Evolutionary conservation across 345 rosid genomes (phyloP).

Genomic region (Passiflora organensis): DNA sequence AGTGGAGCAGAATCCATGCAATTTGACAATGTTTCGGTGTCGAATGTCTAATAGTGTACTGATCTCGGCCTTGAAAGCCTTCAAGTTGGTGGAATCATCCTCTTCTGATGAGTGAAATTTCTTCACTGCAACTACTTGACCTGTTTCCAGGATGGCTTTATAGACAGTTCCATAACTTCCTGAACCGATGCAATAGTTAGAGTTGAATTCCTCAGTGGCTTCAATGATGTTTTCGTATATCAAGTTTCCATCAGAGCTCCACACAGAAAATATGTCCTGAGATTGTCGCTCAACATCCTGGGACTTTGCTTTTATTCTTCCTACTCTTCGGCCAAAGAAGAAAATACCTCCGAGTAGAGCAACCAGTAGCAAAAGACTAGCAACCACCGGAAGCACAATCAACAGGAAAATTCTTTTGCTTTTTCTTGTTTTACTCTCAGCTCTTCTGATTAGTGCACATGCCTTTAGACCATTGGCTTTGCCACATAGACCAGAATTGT

Average conservation of each 20-base stretch:
- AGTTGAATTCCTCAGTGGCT: too few relatives aligned
- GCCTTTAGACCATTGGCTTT: not conserved
- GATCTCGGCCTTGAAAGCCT: conserved; percentile 53
- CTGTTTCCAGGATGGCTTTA: conserved; percentile 38
- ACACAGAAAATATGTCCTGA: too few relatives aligned
- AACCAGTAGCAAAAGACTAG: not conserved
- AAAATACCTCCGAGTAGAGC: not conserved
- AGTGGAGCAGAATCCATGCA: too few relatives aligned
- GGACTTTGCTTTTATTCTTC: not conserved
- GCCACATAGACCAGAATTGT: too few relatives aligned
- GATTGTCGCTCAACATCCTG: conserved; percentile 33
- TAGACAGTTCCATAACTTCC: conserved; percentile 65
- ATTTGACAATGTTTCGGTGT: too few relatives aligned
- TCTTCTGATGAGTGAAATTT: conserved; percentile 35
- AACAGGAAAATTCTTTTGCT: not conserved
- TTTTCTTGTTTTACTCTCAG: not conserved
- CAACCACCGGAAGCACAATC: not conserved
- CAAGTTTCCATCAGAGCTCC: conserved; percentile 51
- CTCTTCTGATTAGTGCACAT: not conserved
- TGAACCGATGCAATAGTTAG: conserved; percentile 54
- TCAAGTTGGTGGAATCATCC: conserved; percentile 29
- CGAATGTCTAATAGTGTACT: too few relatives aligned
- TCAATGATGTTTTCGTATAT: too few relatives aligned
- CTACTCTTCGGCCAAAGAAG: not conserved
- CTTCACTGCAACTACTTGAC: conserved; percentile 52